Conservation (phyloP, 2,329 filamentous ascomycete species). For the Botrytis paeoniae region DNA sequence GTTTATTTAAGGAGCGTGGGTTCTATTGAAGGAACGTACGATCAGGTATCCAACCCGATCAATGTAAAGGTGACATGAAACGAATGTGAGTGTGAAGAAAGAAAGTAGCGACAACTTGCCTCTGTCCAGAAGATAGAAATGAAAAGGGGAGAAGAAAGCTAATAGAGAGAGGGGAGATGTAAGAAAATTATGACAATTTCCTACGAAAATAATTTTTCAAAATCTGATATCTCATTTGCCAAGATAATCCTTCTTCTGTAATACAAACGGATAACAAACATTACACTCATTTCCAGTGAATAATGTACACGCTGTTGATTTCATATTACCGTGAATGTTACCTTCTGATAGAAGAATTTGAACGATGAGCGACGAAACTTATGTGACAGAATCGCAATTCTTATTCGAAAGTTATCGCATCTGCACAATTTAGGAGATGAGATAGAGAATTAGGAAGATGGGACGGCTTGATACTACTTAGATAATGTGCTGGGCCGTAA, state of each 20-base stretch:
- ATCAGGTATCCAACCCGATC: constrained; percentile 18
- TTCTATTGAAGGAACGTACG: constrained; percentile 6
- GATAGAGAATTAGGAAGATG: neutral
- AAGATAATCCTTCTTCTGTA: neutral
- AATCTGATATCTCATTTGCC: neutral
- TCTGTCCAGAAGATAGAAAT: neutral
- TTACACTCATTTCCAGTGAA: neutral
- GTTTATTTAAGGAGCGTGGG: neutral
- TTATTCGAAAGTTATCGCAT: neutral
- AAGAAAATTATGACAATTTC: neutral
- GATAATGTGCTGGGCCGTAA: neutral
- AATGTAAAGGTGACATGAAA: neutral
- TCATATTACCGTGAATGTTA: neutral
- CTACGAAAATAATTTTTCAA: neutral
- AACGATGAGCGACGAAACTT: neutral
- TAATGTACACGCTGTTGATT: neutral
- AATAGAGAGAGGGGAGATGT: neutral
- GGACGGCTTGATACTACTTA: neutral
- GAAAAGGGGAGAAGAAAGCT: neutral
- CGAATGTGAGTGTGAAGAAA: neutral
- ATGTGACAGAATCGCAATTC: neutral
- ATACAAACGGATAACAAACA: neutral
- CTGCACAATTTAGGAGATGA: neutral
- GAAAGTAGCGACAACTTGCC: neutral
- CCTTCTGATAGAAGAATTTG: neutral